These are phyloP conservation scores for Boletellus ananiceps DNA, from an alignment of 768 basidiomycete genomes.

Conservation along the genomic window DNA sequence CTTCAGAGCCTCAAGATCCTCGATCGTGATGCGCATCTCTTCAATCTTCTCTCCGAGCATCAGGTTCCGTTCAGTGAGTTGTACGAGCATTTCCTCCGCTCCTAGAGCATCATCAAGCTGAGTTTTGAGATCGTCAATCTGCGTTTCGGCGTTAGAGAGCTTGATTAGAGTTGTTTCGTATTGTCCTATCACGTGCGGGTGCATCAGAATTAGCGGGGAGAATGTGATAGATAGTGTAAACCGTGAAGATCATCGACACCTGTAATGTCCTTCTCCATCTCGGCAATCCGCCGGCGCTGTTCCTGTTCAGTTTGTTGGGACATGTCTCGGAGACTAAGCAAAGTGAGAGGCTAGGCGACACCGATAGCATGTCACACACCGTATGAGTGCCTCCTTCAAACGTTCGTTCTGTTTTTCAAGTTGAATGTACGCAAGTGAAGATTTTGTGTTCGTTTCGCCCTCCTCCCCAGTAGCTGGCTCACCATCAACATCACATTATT, in stretches of 20 bases:
- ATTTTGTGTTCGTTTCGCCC: constrained; percentile 39
- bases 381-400: constrained; percentile 88
- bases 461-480: constrained; percentile 25
- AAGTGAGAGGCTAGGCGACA: background rate
- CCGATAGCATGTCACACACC: constrained; percentile 39
- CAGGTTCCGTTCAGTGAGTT: constrained; percentile 91
- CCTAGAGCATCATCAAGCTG: constrained; percentile 95
- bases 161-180: constrained; percentile 78
- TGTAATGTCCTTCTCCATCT: constrained; percentile 87
- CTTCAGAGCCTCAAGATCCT: constrained; percentile 93
- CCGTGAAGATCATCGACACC: constrained; percentile 78
- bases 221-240: constrained; percentile 24
- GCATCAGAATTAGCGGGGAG: constrained; percentile 2
- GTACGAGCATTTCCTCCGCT: constrained; percentile 94
- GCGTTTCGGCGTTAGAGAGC: constrained; percentile 82
- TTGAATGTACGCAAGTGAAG: constrained; percentile 70
- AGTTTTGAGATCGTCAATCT: constrained; percentile 89
- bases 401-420: constrained; percentile 96
- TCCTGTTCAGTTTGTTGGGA: constrained; percentile 86
- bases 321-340: constrained; percentile 74
- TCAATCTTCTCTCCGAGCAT: constrained; percentile 97
- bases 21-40: constrained; percentile 93
- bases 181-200: constrained; percentile 45
- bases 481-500: constrained; percentile 2
- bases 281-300: constrained; percentile 69